phyloP scores from a whole-genome alignment of 2,329 filamentous ascomycete genomes.

The Mycosphaerella sp. region DNA sequence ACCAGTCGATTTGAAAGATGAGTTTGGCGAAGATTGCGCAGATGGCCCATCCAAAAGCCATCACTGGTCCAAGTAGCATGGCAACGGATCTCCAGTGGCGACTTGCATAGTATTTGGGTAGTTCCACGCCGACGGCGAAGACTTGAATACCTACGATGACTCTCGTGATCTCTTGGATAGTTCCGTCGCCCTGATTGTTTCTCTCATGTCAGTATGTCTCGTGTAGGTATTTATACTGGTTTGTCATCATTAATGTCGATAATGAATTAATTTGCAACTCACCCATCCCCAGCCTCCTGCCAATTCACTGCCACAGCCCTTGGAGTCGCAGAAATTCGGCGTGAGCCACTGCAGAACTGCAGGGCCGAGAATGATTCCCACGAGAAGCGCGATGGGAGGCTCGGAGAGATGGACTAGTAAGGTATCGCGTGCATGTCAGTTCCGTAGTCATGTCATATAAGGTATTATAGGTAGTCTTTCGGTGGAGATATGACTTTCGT shows the following conservation, averaged over 20 bases:
- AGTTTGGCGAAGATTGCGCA: conserved; percentile 44
- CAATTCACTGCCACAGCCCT: conserved; percentile 16
- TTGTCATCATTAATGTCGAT: too few species aligned
- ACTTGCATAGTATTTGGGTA: conserved; percentile 43
- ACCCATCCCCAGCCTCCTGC: conserved; percentile 38
- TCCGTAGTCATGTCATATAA: not conserved
- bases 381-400: conserved; percentile 43
- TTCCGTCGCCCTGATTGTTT: conserved; percentile 31
- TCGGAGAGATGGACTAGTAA: conserved; percentile 44
- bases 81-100: conserved; percentile 48
- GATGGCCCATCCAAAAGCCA: conserved; percentile 46
- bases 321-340: conserved; percentile 36
- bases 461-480: too few species aligned
- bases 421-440: conserved; percentile 2
- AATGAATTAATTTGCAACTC: conserved; percentile 7
- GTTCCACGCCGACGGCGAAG: conserved; percentile 34
- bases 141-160: conserved; percentile 44
- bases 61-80: conserved; percentile 48
- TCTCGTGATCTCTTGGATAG: conserved; percentile 40
- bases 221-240: conserved; percentile 1
- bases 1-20: conserved; percentile 43
- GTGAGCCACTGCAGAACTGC: conserved; percentile 36
- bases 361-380: conserved; percentile 44
- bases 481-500: too few species aligned
- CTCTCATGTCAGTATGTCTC: conserved; percentile 1